Percentiles rank a stretch among this genome's conserved stretches.
These are phyloP conservation scores for peach (Prunus persica) DNA, from an alignment of 306 rosid genomes.

Conservation along the genomic window Prunus_persica_NCBIv2 NC_034010.1:17939001-17939500, in stretches of 20 bases:
- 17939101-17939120: constrained; percentile 22
- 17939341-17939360: constrained; percentile 6
- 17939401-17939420: neutral
- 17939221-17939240: constrained; percentile 81
- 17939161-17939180: constrained; percentile 52
- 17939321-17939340: constrained; percentile 4
- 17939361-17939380: constrained; percentile 2
- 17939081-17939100: constrained; percentile 1
- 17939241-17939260: constrained; percentile 68
- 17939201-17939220: constrained; percentile 89
- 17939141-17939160: constrained; percentile 49
- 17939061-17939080: neutral
- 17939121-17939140: constrained; percentile 16
- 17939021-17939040: constrained; percentile 36
- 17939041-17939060: constrained; percentile 39
- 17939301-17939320: neutral
- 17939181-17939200: constrained; percentile 86
- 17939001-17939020: neutral
- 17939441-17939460: neutral
- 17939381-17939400: neutral
- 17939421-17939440: neutral
- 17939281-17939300: constrained; percentile 90
- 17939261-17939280: constrained; percentile 67
- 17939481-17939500: neutral
- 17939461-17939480: neutral